Evolutionary conservation across 1,139 yeast genomes (phyloP), one percentile per base, ranked within the genome.

Genomic region (Saccharomyces hybrid): DNA sequence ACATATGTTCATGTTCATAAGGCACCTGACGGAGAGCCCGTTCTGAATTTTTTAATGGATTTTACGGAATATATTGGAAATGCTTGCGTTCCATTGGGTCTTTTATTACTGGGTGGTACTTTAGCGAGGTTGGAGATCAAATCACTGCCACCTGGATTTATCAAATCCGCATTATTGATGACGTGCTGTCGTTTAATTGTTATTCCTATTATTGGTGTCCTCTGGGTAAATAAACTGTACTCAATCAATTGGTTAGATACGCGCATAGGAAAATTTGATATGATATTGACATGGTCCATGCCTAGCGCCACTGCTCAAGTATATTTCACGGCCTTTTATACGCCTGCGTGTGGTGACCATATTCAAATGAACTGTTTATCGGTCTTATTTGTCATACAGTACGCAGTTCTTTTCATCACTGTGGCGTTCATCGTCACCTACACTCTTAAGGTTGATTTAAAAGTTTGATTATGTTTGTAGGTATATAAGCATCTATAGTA

Each of bases 221-320:
- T 78, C 0, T 76, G 84, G 72, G 75, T 80, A 2, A 61, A 68
- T 49, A 72, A 71, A 50, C 72, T 83, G 32, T 74, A 73, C 25
- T 56, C 58, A 4, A 59, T 65, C 25, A 63, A 68, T 28, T 71
- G 75, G 73, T 61, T 73, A 52, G 72, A 72, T 27, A 77, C 74
- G 44, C 84, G 82, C 32, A 70, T 77, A 30, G 69, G 77, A 20
- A 70, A 74, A 54, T 82, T 85, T 63, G 79, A 84, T 13, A 78
- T 83, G 64, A 86, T 86, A 20, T 76, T 90, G 50, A 83, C 86
- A 25, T 86, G 83, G 68, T 90, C 95, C 0, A 77, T 88, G 56
- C 97, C 97, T 0, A 84, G 87, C 57, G 96, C 97, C 0, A 90
- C 97, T 0, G 80, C 90, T 1, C 80, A 88, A 63, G 84, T 90